Percentiles rank a stretch among this genome's conserved stretches.
Evolutionary conservation across 768 basidiomycete genomes (phyloP).

Genomic region (Agaricus blazei): DNA sequence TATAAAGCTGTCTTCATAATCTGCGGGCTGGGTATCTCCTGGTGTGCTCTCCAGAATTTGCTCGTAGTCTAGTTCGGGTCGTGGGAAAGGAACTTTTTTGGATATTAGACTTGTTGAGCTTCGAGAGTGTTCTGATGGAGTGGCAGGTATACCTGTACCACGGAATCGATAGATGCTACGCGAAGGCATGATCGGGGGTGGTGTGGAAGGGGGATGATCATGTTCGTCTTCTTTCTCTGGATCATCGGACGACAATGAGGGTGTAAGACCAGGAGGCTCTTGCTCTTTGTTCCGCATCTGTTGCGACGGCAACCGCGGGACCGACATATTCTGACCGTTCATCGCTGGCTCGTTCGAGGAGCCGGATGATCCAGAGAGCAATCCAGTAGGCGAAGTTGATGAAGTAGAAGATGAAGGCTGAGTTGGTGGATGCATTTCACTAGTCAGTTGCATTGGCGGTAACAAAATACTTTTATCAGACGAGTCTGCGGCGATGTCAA

Average conservation of each 20-base stretch:
- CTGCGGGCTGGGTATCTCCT: slow-evolving; percentile 30
- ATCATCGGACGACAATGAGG: slow-evolving; percentile 71
- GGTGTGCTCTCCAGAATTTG: not conserved
- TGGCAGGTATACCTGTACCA: slow-evolving; percentile 23
- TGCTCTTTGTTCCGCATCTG: slow-evolving; percentile 20
- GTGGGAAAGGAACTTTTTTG: not conserved
- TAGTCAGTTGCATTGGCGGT: not conserved
- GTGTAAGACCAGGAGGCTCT: slow-evolving; percentile 41
- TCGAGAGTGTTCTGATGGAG: slow-evolving; percentile 4
- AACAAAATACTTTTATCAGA: not conserved
- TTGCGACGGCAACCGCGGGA: not conserved
- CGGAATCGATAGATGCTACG: slow-evolving; percentile 14
- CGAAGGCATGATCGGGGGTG: slow-evolving; percentile 23
- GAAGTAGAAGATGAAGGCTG: slow-evolving; percentile 2
- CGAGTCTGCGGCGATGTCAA: not conserved
- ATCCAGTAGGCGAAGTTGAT: slow-evolving; percentile 2
- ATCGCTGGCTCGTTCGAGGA: slow-evolving; percentile 7
- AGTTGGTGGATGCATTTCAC: not conserved
- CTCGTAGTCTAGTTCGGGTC: not conserved
- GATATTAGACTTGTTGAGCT: not conserved
- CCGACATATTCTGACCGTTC: slow-evolving; percentile 8
- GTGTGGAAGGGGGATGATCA: slow-evolving; percentile 49
- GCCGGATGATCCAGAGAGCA: slow-evolving; percentile 10
- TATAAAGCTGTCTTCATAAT: slow-evolving; percentile 10
- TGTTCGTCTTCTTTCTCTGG: slow-evolving; percentile 44